Base-by-base conservation (phyloP, 805 yeast genomes). In the Kazachstania taianensis region DNA sequence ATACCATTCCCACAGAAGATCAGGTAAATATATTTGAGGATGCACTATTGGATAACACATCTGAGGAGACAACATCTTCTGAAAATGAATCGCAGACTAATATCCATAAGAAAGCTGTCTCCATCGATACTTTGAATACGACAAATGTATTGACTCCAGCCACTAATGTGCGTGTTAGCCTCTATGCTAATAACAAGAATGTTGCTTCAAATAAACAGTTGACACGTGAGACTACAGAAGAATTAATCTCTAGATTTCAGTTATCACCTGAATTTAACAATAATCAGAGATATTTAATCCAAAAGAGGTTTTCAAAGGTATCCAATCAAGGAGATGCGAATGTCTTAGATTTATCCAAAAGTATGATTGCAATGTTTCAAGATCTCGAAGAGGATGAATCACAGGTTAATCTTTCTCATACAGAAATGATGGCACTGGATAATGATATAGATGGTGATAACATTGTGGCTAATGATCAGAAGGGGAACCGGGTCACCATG, bases 161-260 rank as follows among this genome's bases (percentile, higher is more conserved):
- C 8, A 45, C 62, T 2, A 52, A 56, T 39, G 56, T 57, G 2
- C 48, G 61, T 35, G 59, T 55, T 4, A 55, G 61, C 34, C 33
- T 56, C 10, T 55, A 56, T 34, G 48, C 42, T 8, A 53, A 49
- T 30, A 48, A 44, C 26, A 47, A 48, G 16, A 28, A 31, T 16
- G 38, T 35, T 16, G 32, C 42, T 5, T 23, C 32, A 12, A 39
- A 42, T 20, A 37, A 44, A 4, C 36, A 41, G 8, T 35, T 57
- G 10, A 48, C 50, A 12, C 44, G 61, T 14, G 60, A 56, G 30
- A 56, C 61, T 2, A 57, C 61, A 2, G 61, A 53, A 39, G 57
- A 55, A 31, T 46, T 56, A 13, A 44, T 57, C 12, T 52, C 61
- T 9, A 57, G 50, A 30, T 51, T 57, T 39, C 44, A 48, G 26